Evolutionary conservation across 371 early-diverging fungal genomes (phyloP), one percentile per base, ranked within the genome.

Genomic region (Rhizopus delemar): DNA sequence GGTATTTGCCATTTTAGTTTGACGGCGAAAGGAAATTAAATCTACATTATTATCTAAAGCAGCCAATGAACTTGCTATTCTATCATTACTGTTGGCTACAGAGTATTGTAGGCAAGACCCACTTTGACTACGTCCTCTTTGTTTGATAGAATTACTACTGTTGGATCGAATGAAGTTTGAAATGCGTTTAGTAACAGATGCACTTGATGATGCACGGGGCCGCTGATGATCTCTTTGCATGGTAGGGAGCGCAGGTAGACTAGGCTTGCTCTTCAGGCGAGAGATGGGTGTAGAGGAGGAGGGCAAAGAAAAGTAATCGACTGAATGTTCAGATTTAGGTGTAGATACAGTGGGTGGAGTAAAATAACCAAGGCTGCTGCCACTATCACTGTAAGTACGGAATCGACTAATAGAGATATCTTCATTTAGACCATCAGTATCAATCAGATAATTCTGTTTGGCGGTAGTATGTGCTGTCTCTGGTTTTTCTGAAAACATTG

Each of bases 181-280:
- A 8, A 66, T 46, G 54, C 62, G 54, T 51, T 66, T 66, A 5
- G 66, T 62, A 0, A 66, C 66, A 13, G 66, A 66, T 6, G 66
- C 59, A 8, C 62, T 46, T 8, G 66, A 66, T 8, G 62, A 61
- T 8, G 66, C 66, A 51, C 66, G 66, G 28, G 58, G 62, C 46
- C 62, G 58, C 39, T 31, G 50, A 8, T 22, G 7, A 28, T 48
- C 48, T 16, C 29, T 22, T 16, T 8, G 28, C 12, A 29, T 29
- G n/a, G n/a, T 43, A n/a, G 66, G 66, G 7, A 69, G 56, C 12
- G 49, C 61, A 2, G 69, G 65, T 33, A 69, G 48, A 36, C 54
- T 49, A 28, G 69, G 69, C 33, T 51, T 57, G 50, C 51, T 60
- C 43, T 59, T 69, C 2, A 68, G 57, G 45, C 53, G 54, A 28